These are phyloP conservation scores for Cystofilobasidium macerans DNA, from an alignment of 768 basidiomycete species.

Conservation along the genomic window DNA sequence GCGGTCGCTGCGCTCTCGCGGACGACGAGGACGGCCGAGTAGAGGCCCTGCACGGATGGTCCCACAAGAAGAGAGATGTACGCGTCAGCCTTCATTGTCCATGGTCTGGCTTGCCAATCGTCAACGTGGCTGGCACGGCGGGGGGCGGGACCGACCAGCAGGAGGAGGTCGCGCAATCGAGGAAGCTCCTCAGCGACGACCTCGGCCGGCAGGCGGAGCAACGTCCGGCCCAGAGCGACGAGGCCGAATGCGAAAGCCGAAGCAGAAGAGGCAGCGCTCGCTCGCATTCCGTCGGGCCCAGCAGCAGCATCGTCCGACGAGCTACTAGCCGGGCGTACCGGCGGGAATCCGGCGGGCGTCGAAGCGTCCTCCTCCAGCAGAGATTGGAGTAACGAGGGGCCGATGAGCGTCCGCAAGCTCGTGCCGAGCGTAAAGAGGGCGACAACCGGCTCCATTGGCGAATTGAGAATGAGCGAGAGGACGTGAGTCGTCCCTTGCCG, in stretches of 20 bases:
- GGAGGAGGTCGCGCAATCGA: slow-evolving; percentile 58
- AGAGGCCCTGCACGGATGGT: neutral
- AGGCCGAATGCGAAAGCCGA: slow-evolving; percentile 55
- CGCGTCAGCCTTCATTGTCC: neutral
- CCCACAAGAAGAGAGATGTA: neutral
- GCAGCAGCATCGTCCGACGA: too few relatives aligned
- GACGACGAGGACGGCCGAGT: slow-evolving; percentile 42
- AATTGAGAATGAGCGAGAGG: too few relatives aligned
- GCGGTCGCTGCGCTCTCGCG: slow-evolving; percentile 71
- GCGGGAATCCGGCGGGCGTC: too few relatives aligned
- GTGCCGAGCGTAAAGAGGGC: too few relatives aligned
- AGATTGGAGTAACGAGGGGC: too few relatives aligned
- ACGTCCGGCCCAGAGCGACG: slow-evolving; percentile 70
- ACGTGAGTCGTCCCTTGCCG: too few relatives aligned
- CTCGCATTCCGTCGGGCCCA: neutral
- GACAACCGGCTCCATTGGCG: too few relatives aligned
- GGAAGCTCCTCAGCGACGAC: slow-evolving; percentile 81
- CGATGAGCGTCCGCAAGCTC: too few relatives aligned
- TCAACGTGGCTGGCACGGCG: neutral
- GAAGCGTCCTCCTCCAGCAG: too few relatives aligned
- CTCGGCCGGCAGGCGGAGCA: slow-evolving; percentile 65
- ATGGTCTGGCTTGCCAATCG: neutral
- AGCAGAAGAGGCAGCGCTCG: neutral
- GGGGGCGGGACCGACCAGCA: slow-evolving; percentile 45
- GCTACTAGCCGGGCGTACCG: too few relatives aligned